A percentile compares a stretch with the other conserved stretches of the same genome.
phyloP scores from a whole-genome alignment of 2,329 filamentous ascomycete genomes.

The Ophiostoma sp. region DNA sequence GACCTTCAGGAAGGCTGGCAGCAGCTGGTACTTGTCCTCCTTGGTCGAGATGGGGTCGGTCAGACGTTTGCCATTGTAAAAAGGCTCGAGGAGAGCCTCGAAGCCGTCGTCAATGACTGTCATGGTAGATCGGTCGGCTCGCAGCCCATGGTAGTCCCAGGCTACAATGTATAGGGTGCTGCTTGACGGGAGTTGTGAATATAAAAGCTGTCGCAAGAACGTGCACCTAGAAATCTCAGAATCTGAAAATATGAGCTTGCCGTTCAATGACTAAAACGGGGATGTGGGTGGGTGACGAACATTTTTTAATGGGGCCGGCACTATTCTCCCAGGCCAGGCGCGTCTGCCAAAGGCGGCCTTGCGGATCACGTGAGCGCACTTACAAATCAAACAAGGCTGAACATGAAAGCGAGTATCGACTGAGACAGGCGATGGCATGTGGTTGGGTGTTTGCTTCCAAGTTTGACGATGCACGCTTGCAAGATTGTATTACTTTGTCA shows the following conservation, averaged over 20 bases:
- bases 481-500: too few relatives aligned
- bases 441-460: too few relatives aligned
- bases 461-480: too few relatives aligned
- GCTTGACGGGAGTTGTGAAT: neutral
- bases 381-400: neutral
- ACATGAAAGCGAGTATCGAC: too few relatives aligned
- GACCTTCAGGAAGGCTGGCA: constrained; percentile 96
- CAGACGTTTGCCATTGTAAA: constrained; percentile 63
- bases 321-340: neutral
- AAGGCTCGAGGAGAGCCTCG: constrained; percentile 60
- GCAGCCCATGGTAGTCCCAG: constrained; percentile 20
- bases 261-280: neutral
- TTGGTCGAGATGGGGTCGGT: constrained; percentile 59
- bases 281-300: constrained; percentile 9
- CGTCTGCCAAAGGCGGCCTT: constrained; percentile 1
- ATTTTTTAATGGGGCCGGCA: constrained; percentile 8
- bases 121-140: constrained; percentile 36
- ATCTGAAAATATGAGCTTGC: constrained; percentile 11
- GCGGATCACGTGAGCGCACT: neutral
- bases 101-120: constrained; percentile 56
- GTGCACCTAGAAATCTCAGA: neutral
- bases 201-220: neutral
- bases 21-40: constrained; percentile 91
- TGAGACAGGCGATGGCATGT: too few relatives aligned
- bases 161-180: neutral